Conservation (phyloP, 2,329 filamentous ascomycete genomes). For the Trichoderma afroharzianum region DNA sequence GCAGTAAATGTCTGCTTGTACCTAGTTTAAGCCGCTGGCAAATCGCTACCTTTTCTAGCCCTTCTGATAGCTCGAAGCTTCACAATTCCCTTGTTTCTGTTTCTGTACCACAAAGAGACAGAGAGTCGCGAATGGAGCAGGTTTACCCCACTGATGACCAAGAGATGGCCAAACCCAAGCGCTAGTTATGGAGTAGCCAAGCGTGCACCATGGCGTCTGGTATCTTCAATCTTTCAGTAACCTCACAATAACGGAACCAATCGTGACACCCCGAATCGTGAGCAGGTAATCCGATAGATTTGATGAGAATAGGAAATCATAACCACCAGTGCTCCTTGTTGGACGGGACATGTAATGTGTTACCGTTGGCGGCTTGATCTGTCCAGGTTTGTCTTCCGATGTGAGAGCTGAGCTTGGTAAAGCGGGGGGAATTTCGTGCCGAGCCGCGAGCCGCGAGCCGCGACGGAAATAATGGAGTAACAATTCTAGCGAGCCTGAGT, state of each 20-base stretch:
- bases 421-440: background rate
- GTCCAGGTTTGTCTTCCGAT: background rate
- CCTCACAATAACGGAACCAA: background rate
- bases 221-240: background rate
- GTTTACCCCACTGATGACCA: background rate
- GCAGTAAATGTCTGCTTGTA: background rate
- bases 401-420: background rate
- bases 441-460: background rate
- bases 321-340: background rate
- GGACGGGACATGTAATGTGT: background rate
- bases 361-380: background rate
- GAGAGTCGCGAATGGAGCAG: background rate
- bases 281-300: background rate
- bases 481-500: background rate
- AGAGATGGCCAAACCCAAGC: background rate
- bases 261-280: background rate
- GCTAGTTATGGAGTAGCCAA: background rate
- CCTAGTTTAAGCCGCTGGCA: background rate
- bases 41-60: background rate
- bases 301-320: background rate
- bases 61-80: background rate
- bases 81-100: background rate
- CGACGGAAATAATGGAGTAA: background rate
- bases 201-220: too few relatives aligned
- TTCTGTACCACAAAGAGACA: background rate